Conservation (phyloP, 2,329 filamentous ascomycete genomes). For the Emmonsiellopsis sp. region DNA sequence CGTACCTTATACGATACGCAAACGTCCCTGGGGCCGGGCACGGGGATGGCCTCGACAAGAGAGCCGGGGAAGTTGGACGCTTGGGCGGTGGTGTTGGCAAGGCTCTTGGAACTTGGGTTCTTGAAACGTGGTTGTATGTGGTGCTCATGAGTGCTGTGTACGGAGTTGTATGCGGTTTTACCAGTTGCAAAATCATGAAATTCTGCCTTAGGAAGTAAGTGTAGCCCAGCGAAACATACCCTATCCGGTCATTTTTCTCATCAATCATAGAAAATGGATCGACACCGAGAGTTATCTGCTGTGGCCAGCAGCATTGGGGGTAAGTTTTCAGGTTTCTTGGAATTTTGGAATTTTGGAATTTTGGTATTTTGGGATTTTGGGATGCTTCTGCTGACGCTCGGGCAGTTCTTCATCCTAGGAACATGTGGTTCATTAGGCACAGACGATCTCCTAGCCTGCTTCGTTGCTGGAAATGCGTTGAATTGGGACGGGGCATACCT, state of each 20-base stretch:
- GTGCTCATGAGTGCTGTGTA: conserved; percentile 46
- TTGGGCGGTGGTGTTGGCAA: conserved; percentile 43
- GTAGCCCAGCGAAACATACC: conserved; percentile 5
- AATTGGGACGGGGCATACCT: conserved; percentile 57
- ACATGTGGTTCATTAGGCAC: conserved; percentile 49
- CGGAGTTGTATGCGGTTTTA: conserved; percentile 43
- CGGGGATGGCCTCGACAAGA: conserved; percentile 10
- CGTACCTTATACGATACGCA: conserved; percentile 48
- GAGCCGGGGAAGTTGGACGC: conserved; percentile 36
- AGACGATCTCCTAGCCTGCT: conserved; percentile 53
- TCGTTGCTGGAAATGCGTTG: conserved; percentile 48
- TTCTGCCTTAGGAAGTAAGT: conserved; percentile 23
- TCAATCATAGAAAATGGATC: conserved; percentile 39
- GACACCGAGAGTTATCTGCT: conserved; percentile 47
- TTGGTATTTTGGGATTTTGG: neutral
- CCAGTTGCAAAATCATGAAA: conserved; percentile 39
- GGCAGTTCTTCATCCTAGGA: conserved; percentile 48
- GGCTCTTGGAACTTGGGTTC: conserved; percentile 48
- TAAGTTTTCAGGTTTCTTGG: conserved; percentile 14
- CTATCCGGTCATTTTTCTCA: conserved; percentile 2
- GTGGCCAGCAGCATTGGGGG: conserved; percentile 42
- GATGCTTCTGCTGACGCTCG: neutral
- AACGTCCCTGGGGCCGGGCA: conserved; percentile 21
- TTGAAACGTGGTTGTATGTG: conserved; percentile 53
- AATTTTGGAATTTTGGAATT: neutral